Base-by-base conservation (phyloP, 2,329 filamentous ascomycete genomes). In the Dissoconium aciculare region DNA sequence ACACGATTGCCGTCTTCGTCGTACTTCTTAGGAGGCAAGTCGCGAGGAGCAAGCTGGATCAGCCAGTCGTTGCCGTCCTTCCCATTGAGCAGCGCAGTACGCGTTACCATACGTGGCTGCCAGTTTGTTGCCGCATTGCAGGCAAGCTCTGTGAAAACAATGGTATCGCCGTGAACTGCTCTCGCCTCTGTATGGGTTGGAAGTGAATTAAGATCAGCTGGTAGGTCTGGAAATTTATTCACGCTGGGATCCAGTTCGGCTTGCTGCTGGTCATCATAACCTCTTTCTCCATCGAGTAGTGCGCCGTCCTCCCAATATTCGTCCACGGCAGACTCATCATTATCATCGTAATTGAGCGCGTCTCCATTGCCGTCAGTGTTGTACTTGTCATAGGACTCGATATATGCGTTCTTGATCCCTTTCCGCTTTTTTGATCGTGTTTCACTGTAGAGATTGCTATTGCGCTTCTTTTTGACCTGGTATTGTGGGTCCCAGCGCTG, bases 401-500 rank as follows among this genome's bases (percentile, higher is more conserved):
- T 44, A 11, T 53, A 47, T 11, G 25, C 33, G 17, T 58, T 28
- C 11, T 52, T 49, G 37, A 62, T 51, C 23, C 55, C 57, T 43
- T 67, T 67, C 37, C 65, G 61, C 42, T 71, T 69, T 47, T 67
- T 72, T 10, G 63, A 59, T 60, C 57, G 34, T n/a, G n/a, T n/a
- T 23, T 23, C 19, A 8, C n/a, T 8, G 19, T 23, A 23, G 8
- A 23, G 8, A 32, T 40, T 44, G 9, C 30, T 27, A 39, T 63
- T 70, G 39, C 48, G 13, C 48, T 54, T 39, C 53, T 57, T 35
- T 42, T 51, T 39, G 52, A 51, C 34, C 46, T 55, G 66, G 45
- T 85, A 79, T 37, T 83, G 76, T 3, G 71, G 67, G 53, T 92
- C 82, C 87, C 85, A 94, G 14, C 49, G 44, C 53, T 94, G 84